These are phyloP conservation scores for Colletotrichum simmondsii DNA, from an alignment of 2,329 filamentous ascomycete species.

Conservation along the genomic window DNA sequence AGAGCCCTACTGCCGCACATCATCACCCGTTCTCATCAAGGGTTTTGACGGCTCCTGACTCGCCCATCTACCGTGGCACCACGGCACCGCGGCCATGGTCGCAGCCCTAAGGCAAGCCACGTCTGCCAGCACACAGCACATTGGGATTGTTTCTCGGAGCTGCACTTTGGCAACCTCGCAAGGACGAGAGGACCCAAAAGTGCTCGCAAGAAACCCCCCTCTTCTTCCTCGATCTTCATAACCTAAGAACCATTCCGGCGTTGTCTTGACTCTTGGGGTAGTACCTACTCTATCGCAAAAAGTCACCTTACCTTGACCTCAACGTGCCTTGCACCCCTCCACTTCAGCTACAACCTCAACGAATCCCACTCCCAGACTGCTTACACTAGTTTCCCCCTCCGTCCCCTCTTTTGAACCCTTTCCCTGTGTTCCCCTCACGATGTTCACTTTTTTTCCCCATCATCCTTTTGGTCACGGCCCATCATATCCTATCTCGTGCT, in stretches of 20 bases:
- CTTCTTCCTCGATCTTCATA: neutral
- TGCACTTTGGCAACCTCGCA: neutral
- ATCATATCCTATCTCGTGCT: neutral
- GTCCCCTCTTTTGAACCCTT: constrained; percentile 1
- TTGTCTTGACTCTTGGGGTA: neutral
- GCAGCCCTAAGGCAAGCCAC: constrained; percentile 34
- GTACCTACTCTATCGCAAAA: neutral
- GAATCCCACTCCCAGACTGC: neutral
- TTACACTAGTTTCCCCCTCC: neutral
- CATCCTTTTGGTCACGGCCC: neutral
- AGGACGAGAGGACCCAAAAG: neutral
- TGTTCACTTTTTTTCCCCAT: neutral
- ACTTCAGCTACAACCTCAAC: constrained; percentile 16
- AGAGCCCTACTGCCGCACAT: neutral
- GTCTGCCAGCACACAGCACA: constrained; percentile 28
- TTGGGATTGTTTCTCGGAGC: neutral
- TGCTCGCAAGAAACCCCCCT: constrained; percentile 9
- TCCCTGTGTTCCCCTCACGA: neutral
- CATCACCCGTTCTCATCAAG: constrained; percentile 1
- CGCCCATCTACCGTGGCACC: neutral
- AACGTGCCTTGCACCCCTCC: constrained; percentile 3
- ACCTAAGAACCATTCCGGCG: neutral
- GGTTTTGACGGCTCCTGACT: constrained; percentile 22
- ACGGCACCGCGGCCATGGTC: constrained; percentile 16
- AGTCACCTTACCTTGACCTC: neutral